phyloP scores from a whole-genome alignment of 345 rosid species.

The Salix dunnii region DNA sequence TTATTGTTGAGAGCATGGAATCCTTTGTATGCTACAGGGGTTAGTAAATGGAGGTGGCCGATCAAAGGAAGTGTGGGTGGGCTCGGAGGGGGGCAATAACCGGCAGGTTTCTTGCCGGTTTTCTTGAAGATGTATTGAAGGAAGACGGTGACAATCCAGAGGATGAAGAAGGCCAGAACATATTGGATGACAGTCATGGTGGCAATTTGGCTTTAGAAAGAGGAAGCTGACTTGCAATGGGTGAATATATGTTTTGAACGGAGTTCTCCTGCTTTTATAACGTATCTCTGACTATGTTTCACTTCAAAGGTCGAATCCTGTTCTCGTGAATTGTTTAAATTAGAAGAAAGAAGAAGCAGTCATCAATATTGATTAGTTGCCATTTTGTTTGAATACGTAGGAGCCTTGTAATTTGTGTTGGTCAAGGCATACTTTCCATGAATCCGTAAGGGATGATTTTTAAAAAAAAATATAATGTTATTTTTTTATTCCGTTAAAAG shows the following conservation, averaged over 20 bases:
- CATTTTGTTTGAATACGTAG: neutral
- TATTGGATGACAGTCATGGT: neutral
- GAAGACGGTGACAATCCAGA: neutral
- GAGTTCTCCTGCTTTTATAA: neutral
- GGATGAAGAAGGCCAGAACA: neutral
- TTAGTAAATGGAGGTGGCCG: constrained; percentile 44
- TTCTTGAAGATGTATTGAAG: neutral
- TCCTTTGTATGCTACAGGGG: constrained; percentile 25
- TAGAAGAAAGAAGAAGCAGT: neutral
- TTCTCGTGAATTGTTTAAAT: too few species aligned
- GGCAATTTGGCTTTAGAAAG: neutral
- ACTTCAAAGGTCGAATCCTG: neutral
- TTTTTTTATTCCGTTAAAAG: too few species aligned
- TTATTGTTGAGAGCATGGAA: constrained; percentile 13
- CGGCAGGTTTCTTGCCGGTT: neutral
- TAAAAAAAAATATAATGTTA: too few species aligned
- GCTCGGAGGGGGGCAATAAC: constrained; percentile 36
- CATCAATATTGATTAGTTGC: neutral
- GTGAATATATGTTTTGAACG: neutral
- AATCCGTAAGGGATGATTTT: too few species aligned
- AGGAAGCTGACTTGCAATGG: neutral
- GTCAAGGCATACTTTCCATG: neutral
- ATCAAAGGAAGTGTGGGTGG: constrained; percentile 39
- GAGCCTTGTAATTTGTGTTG: neutral
- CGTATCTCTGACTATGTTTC: neutral